Base-by-base conservation (phyloP, 2,329 filamentous ascomycete genomes). In the Diaporthe citriasiana region DNA sequence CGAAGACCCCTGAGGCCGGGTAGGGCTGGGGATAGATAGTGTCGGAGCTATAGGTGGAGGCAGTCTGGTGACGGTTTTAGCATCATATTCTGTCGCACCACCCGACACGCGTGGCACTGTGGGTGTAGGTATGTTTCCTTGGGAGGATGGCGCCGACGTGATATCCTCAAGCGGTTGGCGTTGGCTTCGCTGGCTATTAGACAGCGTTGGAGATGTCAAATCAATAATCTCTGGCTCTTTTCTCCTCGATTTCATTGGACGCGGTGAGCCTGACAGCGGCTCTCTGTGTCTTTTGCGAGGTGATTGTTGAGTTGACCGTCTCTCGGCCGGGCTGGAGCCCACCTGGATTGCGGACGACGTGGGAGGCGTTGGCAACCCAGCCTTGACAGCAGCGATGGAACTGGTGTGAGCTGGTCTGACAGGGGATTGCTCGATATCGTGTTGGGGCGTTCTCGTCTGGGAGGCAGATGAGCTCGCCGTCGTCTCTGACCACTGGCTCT, bases 401-500 rank as follows among this genome's bases (percentile, higher is more conserved):
- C 13, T 40, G 13, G 33, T 42, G 13, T n/a, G 47, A 65, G 53
- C 47, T 27, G 50, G 38, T 17, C 15, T 27, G 10, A 51, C 19
- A 59, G 40, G 57, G 12, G 33, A 42, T 40, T 38, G 51, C 35
- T 33, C 56, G 25, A 38, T 55, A n/a, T 72, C 70, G 15, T 51
- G 19, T 7, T 55, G 53, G 8, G 38, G 71, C 19, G 63, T 51
- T 12, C 15, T 40, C 13, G n/a, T 35, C 47, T 68, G 56, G 15
- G 76, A 73, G 10, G 76, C 73, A 4, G 75, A 71, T n/a, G 79
- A 78, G 68, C 66, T 56, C 10, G 68, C 71, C 40, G 80, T 79
- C 1, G 84, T 83, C 53, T 81, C 80, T 0, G 85, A 88, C 47
- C 83, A 81, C 76, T 90, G 88, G 60, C 84, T 89, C 9, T 83